These are phyloP conservation scores for Saccharomycopsis hybrid DNA, from an alignment of 1,139 yeast species.

Conservation along the genomic window DNA sequence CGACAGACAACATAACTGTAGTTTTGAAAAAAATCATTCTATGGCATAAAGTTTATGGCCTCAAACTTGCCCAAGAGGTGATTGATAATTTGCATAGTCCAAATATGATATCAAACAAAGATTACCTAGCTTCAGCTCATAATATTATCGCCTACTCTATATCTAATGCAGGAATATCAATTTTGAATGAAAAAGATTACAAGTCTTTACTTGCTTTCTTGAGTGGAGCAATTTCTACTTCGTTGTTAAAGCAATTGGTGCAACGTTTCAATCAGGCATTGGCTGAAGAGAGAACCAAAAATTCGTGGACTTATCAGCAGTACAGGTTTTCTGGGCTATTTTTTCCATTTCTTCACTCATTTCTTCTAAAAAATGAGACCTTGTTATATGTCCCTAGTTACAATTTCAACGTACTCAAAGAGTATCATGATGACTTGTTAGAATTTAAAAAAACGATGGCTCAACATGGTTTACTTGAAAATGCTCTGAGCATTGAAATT, in stretches of 20 bases:
- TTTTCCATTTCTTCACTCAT: constrained; percentile 10
- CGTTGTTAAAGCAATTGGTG: constrained; percentile 6
- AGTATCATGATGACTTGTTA: constrained; percentile 9
- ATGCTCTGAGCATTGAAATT: background rate
- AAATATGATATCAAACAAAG: background rate
- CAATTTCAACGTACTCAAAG: background rate
- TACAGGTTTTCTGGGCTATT: background rate
- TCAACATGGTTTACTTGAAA: background rate
- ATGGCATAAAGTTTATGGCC: constrained; percentile 2
- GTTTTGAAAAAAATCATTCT: background rate
- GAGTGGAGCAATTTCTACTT: constrained; percentile 8
- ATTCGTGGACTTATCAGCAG: background rate
- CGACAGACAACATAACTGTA: background rate
- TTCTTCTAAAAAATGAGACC: background rate
- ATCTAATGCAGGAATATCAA: constrained; percentile 3
- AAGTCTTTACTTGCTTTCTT: constrained; percentile 5
- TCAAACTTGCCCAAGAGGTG: constrained; percentile 7
- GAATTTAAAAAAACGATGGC: background rate
- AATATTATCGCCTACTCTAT: constrained; percentile 11
- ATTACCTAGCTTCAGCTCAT: constrained; percentile 9
- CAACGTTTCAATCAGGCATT: background rate
- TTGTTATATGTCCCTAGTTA: constrained; percentile 7
- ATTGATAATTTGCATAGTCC: constrained; percentile 7
- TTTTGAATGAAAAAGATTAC: constrained; percentile 1
- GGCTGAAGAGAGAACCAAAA: background rate